These are phyloP conservation scores for Globisporangium nunn DNA, from an alignment of 352 stramenopile species.

Conservation along the genomic window DNA sequence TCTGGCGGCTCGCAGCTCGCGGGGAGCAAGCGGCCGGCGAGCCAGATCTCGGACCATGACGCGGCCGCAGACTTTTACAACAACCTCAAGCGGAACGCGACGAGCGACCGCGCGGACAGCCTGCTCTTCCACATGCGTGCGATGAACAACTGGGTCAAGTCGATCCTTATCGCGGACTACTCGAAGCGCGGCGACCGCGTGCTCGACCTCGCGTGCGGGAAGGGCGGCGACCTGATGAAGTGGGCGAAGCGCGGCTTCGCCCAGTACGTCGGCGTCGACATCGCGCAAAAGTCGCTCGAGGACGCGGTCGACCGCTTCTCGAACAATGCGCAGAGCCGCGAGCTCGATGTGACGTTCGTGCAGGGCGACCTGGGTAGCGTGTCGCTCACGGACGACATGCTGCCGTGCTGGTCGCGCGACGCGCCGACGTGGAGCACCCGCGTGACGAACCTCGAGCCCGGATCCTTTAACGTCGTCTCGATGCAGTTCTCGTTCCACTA, in stretches of 20 bases:
- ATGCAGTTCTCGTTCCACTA: slow-evolving; percentile 99
- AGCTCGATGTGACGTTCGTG: slow-evolving; percentile 74
- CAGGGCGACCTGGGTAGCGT: slow-evolving; percentile 71
- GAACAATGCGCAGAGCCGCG: slow-evolving; percentile 55
- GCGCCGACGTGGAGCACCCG: slow-evolving; percentile 46
- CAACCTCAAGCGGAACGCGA: slow-evolving; percentile 64
- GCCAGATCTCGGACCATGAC: slow-evolving; percentile 54
- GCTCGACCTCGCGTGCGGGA: slow-evolving; percentile 97
- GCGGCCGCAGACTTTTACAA: slow-evolving; percentile 82
- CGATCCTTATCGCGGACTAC: slow-evolving; percentile 91
- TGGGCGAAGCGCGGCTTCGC: slow-evolving; percentile 89
- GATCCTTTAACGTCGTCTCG: slow-evolving; percentile 93
- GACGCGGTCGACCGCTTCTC: slow-evolving; percentile 88
- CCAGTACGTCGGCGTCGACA: slow-evolving; percentile 97
- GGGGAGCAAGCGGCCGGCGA: slow-evolving; percentile 42
- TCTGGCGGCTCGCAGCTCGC: background rate
- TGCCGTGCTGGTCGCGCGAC: slow-evolving; percentile 65
- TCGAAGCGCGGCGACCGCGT: slow-evolving; percentile 82
- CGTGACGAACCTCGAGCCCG: slow-evolving; percentile 29
- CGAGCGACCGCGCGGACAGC: slow-evolving; percentile 78
- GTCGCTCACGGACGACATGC: slow-evolving; percentile 52
- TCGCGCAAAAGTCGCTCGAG: slow-evolving; percentile 94
- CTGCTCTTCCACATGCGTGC: slow-evolving; percentile 96
- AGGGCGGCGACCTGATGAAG: slow-evolving; percentile 97
- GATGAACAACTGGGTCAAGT: slow-evolving; percentile 99